Evolutionary conservation across 805 yeast genomes (phyloP).

Genomic region (Candida sanyiensis): DNA sequence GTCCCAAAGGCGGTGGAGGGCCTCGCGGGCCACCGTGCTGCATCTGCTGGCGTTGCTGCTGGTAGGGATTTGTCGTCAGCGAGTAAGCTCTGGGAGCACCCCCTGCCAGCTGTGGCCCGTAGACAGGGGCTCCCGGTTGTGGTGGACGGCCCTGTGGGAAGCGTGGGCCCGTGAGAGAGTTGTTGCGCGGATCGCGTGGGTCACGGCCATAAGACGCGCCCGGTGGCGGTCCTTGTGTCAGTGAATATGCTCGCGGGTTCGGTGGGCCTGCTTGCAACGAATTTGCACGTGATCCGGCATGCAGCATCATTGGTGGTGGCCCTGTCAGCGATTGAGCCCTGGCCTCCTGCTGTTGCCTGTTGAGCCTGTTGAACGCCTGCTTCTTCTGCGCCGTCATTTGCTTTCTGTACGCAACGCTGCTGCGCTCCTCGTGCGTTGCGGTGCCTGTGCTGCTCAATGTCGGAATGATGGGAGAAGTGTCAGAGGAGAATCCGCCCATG

Average conservation of each 20-base stretch:
- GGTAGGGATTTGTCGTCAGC: constrained; percentile 19
- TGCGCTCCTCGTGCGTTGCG: neutral
- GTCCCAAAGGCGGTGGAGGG: neutral
- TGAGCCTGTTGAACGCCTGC: constrained; percentile 35
- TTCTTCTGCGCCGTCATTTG: constrained; percentile 65
- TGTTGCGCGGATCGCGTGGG: constrained; percentile 13
- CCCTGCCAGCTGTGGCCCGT: too few relatives aligned
- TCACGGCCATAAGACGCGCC: neutral
- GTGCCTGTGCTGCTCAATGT: constrained; percentile 39
- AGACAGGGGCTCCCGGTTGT: neutral
- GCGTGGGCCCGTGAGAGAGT: constrained; percentile 14
- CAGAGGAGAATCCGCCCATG: constrained; percentile 34
- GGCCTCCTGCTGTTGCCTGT: neutral
- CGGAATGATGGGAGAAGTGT: constrained; percentile 73
- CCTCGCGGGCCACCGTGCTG: constrained; percentile 1
- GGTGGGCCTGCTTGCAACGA: neutral
- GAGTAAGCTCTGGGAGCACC: constrained; percentile 22
- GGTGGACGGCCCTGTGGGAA: constrained; percentile 3
- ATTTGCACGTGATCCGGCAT: constrained; percentile 1
- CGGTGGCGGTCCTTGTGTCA: constrained; percentile 4
- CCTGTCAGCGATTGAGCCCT: constrained; percentile 20
- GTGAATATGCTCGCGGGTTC: constrained; percentile 18
- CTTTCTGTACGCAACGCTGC: constrained; percentile 60
- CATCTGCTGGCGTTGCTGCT: constrained; percentile 5
- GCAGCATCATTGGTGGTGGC: constrained; percentile 3